These are phyloP conservation scores for Turritis glabra DNA, from an alignment of 345 rosid species.

Conservation along the genomic window DNA sequence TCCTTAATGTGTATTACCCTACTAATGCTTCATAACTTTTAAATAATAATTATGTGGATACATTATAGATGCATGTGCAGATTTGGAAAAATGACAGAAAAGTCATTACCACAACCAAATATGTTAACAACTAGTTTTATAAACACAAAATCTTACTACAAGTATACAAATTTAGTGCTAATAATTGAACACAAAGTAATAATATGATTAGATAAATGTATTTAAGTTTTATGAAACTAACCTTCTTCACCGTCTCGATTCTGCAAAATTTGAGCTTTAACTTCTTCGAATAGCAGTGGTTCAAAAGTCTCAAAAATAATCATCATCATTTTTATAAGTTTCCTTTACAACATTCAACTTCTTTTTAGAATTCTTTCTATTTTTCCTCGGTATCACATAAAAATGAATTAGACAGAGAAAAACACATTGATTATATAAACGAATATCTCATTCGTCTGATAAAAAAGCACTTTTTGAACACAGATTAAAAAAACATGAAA, in stretches of 20 bases:
- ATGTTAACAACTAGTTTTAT: not conserved
- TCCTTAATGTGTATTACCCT: too few relatives aligned
- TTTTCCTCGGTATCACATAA: conserved; percentile 32
- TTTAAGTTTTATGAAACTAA: conserved; percentile 36
- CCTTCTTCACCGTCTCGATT: conserved; percentile 79
- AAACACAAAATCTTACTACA: not conserved
- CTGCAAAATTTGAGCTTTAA: conserved; percentile 84
- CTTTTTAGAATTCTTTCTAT: conserved; percentile 35
- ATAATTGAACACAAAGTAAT: not conserved
- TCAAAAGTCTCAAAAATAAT: conserved; percentile 81
- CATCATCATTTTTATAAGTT: conserved; percentile 66
- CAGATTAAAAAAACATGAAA: too few relatives aligned
- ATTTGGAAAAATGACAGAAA: not conserved
- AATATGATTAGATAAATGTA: conserved; percentile 2
- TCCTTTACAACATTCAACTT: conserved; percentile 60
- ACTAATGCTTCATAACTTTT: too few relatives aligned
- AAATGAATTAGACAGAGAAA: too few relatives aligned
- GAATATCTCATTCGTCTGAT: not conserved
- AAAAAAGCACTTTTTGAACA: too few relatives aligned
- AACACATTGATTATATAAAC: not conserved
- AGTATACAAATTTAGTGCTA: not conserved
- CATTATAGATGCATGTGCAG: too few relatives aligned
- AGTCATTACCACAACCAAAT: not conserved
- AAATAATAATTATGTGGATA: too few relatives aligned
- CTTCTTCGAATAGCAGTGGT: conserved; percentile 90